Evolutionary conservation across 2,329 filamentous ascomycete genomes (phyloP), one percentile per base, ranked within the genome.

Genomic region (Thelonectria olida): DNA sequence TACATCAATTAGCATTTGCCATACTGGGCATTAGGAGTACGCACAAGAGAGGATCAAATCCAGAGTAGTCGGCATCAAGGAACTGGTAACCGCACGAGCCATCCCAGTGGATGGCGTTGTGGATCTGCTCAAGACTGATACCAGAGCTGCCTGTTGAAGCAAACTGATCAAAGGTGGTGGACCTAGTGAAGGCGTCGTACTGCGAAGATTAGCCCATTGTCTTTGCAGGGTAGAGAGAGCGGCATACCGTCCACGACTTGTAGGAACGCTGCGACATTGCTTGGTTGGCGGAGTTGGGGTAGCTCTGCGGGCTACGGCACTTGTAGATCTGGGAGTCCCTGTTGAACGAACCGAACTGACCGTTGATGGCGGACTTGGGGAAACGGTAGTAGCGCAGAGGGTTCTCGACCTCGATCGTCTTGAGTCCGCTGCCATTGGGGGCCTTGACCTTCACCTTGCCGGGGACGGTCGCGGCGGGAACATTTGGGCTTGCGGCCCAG

Each of bases 301-400:
- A 82, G 62, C 74, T 78, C 12, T 72, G 66, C 1, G 74, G 74
- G 2, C 70, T 64, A 9, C 68, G 72, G 68, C 79, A 82, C 23
- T 82, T 76, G 51, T 76, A 77, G n/a, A 81, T 84, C 63, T 76
- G 73, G 12, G 70, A 39, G 7, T 23, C 19, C n/a, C 64, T 45
- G 20, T 72, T 70, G 63, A 74, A 71, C 10, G 69, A 65, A 23
- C 80, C 78, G 58, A 79, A 82, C 23, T 74, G 64, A 56, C 78
- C 71, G 51, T 72, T 67, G 27, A 80, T 54, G 19, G 74, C 79
- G 44, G 73, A 70, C 62, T 70, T 66, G n/a, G 82, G 82, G 73
- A 85, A 88, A 2, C 66, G 73, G 72, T 83, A 89, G 58, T 78
- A 80, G 65, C 79, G 80, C 0, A 88, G 73, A 6, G 86, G 86